These are phyloP conservation scores for Yamadazyma songkhlaensis DNA, from an alignment of 1,139 yeast genomes.

Conservation along the genomic window DNA sequence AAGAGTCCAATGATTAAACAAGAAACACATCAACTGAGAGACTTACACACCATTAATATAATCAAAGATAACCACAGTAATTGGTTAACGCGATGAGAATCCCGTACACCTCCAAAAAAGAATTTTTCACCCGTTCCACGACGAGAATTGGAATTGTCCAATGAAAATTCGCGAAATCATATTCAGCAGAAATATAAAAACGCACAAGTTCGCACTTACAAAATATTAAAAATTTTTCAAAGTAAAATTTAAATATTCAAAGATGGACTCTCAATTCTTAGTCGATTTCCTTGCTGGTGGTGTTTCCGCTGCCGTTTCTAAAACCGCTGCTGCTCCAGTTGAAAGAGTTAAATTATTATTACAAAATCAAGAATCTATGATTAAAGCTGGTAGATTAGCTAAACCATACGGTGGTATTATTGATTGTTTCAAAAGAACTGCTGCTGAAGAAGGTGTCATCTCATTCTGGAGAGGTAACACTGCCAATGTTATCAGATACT, in stretches of 20 bases:
- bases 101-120: background rate
- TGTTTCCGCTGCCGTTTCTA: conserved; percentile 57
- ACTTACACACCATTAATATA: no score
- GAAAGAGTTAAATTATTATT: conserved; percentile 54
- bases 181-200: conserved; percentile 1
- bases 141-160: background rate
- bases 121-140: background rate
- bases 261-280: conserved; percentile 1
- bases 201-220: conserved; percentile 1
- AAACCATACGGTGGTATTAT: conserved; percentile 48
- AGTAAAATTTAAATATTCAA: background rate
- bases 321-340: conserved; percentile 56
- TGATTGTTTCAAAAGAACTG: conserved; percentile 53
- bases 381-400: conserved; percentile 53
- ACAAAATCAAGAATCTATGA: conserved; percentile 54
- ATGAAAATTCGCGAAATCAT: background rate
- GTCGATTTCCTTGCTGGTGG: conserved; percentile 29
- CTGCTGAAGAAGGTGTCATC: conserved; percentile 50
- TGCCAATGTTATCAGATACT: conserved; percentile 54
- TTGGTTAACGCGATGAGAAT: background rate
- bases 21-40: no score
- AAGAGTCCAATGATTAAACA: no score
- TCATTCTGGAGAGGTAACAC: conserved; percentile 60
- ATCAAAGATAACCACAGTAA: no score
- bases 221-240: background rate